Conservation (phyloP, 306 rosid genomes). For the Datisca glomerata region DNA sequence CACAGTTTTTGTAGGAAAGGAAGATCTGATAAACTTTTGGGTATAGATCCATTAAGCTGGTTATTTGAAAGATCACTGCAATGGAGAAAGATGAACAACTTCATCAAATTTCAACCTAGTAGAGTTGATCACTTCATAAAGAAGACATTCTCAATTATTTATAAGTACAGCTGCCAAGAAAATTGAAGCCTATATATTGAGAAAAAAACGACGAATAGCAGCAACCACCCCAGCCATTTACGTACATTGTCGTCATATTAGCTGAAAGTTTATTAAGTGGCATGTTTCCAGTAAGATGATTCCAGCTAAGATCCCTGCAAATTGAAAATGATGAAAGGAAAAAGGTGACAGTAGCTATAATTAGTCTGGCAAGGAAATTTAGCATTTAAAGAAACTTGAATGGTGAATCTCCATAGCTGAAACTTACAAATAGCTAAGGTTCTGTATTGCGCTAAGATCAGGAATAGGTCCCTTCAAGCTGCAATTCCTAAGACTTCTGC, state of each 20-base stretch:
- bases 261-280: constrained; percentile 45
- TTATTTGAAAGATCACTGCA: constrained; percentile 62
- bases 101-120: no score
- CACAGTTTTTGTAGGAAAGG: constrained; percentile 67
- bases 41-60: constrained; percentile 53
- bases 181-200: neutral
- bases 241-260: constrained; percentile 71
- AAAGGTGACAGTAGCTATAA: neutral
- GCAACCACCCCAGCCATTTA: constrained; percentile 1
- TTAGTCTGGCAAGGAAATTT: neutral
- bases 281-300: constrained; percentile 45
- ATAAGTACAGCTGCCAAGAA: neutral
- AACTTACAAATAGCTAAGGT: constrained; percentile 74
- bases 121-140: no score
- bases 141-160: neutral
- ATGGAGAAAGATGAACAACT: constrained; percentile 3
- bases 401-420: no score
- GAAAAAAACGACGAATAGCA: no score
- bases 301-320: constrained; percentile 81
- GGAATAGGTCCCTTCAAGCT: constrained; percentile 68
- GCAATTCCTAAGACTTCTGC: constrained; percentile 90
- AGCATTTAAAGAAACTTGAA: neutral
- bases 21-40: constrained; percentile 33
- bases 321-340: constrained; percentile 13
- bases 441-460: constrained; percentile 42